Evolutionary conservation across 176 grass and related monocot genomes (phyloP).

Genomic region (Olyra latifolia): DNA sequence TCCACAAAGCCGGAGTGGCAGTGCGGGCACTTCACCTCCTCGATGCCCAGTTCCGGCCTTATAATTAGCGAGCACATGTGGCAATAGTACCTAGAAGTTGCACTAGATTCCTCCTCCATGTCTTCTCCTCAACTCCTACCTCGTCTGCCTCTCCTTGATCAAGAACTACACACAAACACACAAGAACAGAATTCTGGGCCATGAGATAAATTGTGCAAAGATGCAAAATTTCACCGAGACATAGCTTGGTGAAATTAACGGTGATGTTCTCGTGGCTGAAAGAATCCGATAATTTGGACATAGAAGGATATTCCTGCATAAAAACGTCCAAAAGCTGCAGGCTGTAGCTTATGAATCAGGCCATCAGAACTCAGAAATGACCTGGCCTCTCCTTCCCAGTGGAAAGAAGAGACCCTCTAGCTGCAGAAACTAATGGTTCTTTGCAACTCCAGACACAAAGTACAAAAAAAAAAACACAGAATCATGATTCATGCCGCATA

Average conservation of each 20-base stretch:
- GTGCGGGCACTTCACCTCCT: conserved; percentile 74
- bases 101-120: conserved; percentile 49
- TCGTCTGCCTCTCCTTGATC: neutral
- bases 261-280: neutral
- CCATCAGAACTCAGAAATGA: neutral
- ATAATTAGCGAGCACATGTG: conserved; percentile 74
- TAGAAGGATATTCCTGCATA: neutral
- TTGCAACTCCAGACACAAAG: neutral
- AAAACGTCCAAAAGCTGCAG: neutral
- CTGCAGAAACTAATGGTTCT: neutral
- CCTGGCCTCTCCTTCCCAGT: neutral
- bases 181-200: neutral
- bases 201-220: neutral
- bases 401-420: neutral
- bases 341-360: neutral
- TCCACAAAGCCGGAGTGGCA: conserved; percentile 86
- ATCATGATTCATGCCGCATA: neutral
- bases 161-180: neutral
- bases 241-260: neutral
- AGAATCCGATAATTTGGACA: neutral
- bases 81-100: conserved; percentile 60
- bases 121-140: neutral
- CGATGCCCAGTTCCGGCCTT: conserved; percentile 49
- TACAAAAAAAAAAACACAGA: neutral
- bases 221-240: neutral